These are phyloP conservation scores for Mortierella polycephala DNA, from an alignment of 371 early-diverging fungal species.

Conservation along the genomic window DNA sequence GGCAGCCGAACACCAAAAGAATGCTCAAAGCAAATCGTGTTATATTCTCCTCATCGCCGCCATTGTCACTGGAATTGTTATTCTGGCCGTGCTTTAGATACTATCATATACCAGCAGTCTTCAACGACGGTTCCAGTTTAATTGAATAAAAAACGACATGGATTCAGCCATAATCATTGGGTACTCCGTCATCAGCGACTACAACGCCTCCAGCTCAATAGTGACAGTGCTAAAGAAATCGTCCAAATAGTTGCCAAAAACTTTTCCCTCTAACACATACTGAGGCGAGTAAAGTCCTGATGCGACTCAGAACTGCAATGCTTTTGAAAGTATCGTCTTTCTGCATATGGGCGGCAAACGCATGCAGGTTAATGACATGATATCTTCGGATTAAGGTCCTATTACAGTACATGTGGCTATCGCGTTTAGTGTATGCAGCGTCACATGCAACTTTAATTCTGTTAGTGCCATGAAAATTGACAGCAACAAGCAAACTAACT, in stretches of 20 bases:
- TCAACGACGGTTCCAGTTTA: not conserved
- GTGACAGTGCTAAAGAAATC: slow-evolving; percentile 7
- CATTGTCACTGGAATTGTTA: slow-evolving; percentile 64
- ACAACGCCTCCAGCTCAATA: not conserved
- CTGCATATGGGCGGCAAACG: no score
- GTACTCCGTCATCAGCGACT: not conserved
- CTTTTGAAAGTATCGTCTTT: no score
- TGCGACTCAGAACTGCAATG: not conserved
- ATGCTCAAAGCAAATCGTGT: slow-evolving; percentile 83
- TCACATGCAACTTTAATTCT: no score
- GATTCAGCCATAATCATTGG: not conserved
- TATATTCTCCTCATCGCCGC: slow-evolving; percentile 79
- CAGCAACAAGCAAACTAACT: no score
- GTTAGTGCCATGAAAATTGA: no score
- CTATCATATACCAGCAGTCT: not conserved
- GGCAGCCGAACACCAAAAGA: slow-evolving; percentile 86
- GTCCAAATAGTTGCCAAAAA: slow-evolving; percentile 11
- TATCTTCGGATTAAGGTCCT: no score
- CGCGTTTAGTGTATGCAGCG: no score
- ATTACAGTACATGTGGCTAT: no score
- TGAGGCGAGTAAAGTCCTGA: slow-evolving; percentile 6
- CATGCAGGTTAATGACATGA: no score
- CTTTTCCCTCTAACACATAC: not conserved
- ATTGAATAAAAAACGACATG: no score
- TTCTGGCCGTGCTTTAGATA: slow-evolving; percentile 45